These are phyloP conservation scores for Tylopilus intermedius DNA, from an alignment of 768 basidiomycete species.

Conservation along the genomic window DNA sequence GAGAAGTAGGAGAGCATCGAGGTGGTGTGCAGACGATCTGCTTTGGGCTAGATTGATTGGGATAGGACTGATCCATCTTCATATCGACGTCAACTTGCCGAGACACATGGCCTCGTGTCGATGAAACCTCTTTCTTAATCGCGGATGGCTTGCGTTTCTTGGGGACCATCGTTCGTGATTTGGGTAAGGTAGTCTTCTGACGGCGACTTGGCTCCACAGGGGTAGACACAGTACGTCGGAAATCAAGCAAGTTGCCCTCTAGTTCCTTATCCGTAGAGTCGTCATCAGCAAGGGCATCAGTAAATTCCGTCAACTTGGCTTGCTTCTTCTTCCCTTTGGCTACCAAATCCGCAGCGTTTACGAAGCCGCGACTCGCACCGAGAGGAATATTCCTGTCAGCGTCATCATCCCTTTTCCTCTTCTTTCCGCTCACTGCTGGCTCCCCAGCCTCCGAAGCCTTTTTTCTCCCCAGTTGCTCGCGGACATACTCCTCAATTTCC, in stretches of 20 bases:
- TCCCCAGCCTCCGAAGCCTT: conserved; percentile 28
- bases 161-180: conserved; percentile 39
- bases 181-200: conserved; percentile 38
- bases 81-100: conserved; percentile 45
- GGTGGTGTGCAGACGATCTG: conserved; percentile 6
- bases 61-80: conserved; percentile 42
- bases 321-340: conserved; percentile 48
- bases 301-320: conserved; percentile 39
- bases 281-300: conserved; percentile 48
- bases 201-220: conserved; percentile 37
- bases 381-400: conserved; percentile 64
- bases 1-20: conserved; percentile 12
- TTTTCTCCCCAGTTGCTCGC: conserved; percentile 40
- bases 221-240: conserved; percentile 47
- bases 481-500: conserved; percentile 72
- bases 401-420: conserved; percentile 70
- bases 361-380: conserved; percentile 69
- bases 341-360: conserved; percentile 60
- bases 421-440: conserved; percentile 37
- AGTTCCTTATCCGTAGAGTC: conserved; percentile 69
- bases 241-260: conserved; percentile 47
- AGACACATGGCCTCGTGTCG: conserved; percentile 40
- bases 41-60: conserved; percentile 4
- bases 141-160: conserved; percentile 18
- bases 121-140: conserved; percentile 23